These are phyloP conservation scores for Epichloe bromicola DNA, from an alignment of 2,329 filamentous ascomycete species.

Conservation along the genomic window DNA sequence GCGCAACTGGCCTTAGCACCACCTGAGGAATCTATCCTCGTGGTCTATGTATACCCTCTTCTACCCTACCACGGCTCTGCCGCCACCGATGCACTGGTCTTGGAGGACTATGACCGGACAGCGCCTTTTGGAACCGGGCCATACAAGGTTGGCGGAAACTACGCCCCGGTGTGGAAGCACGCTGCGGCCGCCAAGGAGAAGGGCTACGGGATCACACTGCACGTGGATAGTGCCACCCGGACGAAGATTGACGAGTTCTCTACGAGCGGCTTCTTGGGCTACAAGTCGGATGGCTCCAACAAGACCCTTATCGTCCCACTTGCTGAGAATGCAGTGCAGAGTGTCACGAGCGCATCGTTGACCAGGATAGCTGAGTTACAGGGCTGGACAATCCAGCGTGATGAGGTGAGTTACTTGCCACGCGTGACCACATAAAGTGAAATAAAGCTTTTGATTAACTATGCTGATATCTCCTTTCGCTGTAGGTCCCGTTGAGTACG, in stretches of 20 bases:
- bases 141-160: slow-evolving; percentile 58
- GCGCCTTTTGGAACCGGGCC: slow-evolving; percentile 53
- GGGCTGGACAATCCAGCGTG: neutral
- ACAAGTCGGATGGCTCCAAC: neutral
- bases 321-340: neutral
- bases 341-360: neutral
- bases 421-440: too few relatives aligned
- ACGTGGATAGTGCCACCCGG: slow-evolving; percentile 52
- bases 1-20: neutral
- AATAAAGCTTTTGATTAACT: too few relatives aligned
- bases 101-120: slow-evolving; percentile 57
- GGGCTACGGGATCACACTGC: slow-evolving; percentile 54
- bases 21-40: slow-evolving; percentile 50
- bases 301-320: neutral
- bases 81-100: slow-evolving; percentile 49
- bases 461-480: neutral
- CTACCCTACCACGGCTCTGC: slow-evolving; percentile 53
- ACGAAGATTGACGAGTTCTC: slow-evolving; percentile 57
- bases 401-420: neutral
- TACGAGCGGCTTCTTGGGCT: slow-evolving; percentile 23
- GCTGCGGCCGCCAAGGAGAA: slow-evolving; percentile 46
- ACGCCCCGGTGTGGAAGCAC: slow-evolving; percentile 54
- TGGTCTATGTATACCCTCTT: slow-evolving; percentile 49
- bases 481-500: neutral
- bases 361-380: neutral